Conservation (phyloP, 306 rosid genomes). For the Canavalia ensiformis region DNA sequence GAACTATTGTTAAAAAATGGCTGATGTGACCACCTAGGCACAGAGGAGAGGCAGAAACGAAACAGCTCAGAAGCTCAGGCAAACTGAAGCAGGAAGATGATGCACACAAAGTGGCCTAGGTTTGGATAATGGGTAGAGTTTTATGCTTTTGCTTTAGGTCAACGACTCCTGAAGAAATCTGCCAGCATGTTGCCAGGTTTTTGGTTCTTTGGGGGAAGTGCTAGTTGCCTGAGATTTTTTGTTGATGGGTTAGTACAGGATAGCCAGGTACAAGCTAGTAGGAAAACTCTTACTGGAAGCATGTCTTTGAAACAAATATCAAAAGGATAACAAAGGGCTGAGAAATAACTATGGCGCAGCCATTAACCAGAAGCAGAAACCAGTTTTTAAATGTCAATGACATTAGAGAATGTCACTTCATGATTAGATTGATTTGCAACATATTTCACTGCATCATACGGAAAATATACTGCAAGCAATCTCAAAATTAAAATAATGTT, state of each 20-base stretch:
- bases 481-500: slow-evolving; percentile 19
- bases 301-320: slow-evolving; percentile 1
- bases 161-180: slow-evolving; percentile 8
- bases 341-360: background rate
- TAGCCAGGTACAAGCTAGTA: background rate
- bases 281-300: background rate
- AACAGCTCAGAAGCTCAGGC: background rate
- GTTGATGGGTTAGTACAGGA: background rate
- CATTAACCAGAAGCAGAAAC: slow-evolving; percentile 21
- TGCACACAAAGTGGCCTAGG: slow-evolving; percentile 9
- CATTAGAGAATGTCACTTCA: slow-evolving; percentile 10
- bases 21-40: slow-evolving; percentile 13
- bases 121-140: slow-evolving; percentile 16
- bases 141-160: background rate
- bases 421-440: slow-evolving; percentile 15
- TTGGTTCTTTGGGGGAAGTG: slow-evolving; percentile 3
- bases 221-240: slow-evolving; percentile 14
- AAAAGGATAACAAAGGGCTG: background rate
- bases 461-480: slow-evolving; percentile 14
- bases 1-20: background rate
- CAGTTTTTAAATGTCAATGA: slow-evolving; percentile 25
- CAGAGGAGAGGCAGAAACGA: slow-evolving; percentile 10
- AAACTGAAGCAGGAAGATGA: slow-evolving; percentile 4
- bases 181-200: background rate
- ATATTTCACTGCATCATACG: slow-evolving; percentile 26